These are phyloP conservation scores for Pythium scleroteichum DNA, from an alignment of 352 stramenopile genomes.

Conservation along the genomic window DNA sequence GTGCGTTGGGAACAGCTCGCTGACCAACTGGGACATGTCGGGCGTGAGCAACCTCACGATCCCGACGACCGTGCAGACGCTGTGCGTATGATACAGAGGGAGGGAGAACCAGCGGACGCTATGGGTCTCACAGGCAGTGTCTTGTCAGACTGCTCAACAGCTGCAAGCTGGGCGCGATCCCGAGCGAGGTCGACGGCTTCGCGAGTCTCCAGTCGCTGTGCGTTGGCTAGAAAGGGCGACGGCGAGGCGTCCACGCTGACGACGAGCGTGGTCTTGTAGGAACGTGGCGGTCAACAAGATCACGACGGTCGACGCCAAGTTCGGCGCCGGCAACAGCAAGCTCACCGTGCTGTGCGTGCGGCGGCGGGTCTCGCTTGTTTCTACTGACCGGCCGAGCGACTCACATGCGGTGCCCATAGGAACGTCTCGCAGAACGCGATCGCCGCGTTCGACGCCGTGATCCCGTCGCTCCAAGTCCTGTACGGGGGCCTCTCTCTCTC, in stretches of 20 bases:
- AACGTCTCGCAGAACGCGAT: constrained; percentile 57
- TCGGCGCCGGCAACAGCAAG: constrained; percentile 29
- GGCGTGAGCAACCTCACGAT: constrained; percentile 41
- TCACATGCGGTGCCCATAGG: constrained; percentile 17
- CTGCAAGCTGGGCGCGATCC: constrained; percentile 47
- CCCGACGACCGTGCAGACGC: constrained; percentile 45
- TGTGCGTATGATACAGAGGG: constrained; percentile 50
- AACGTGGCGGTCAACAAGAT: constrained; percentile 55
- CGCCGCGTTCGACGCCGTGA: constrained; percentile 34
- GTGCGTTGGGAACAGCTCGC: no score
- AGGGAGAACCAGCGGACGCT: background rate
- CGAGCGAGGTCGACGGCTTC: constrained; percentile 44
- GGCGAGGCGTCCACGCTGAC: no score
- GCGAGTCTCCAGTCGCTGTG: constrained; percentile 48
- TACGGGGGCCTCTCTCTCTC: no score
- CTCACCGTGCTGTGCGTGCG: constrained; percentile 47
- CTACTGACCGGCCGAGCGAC: no score
- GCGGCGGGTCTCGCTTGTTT: no score
- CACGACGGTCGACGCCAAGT: constrained; percentile 29
- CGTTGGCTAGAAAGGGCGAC: constrained; percentile 2
- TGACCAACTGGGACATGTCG: constrained; percentile 68
- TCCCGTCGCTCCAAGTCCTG: constrained; percentile 33
- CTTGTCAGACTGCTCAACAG: constrained; percentile 39
- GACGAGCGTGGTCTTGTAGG: constrained; percentile 21
- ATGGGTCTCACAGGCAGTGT: background rate